Base-by-base conservation (phyloP, 768 basidiomycete species). In the Paxillus involutus region DNA sequence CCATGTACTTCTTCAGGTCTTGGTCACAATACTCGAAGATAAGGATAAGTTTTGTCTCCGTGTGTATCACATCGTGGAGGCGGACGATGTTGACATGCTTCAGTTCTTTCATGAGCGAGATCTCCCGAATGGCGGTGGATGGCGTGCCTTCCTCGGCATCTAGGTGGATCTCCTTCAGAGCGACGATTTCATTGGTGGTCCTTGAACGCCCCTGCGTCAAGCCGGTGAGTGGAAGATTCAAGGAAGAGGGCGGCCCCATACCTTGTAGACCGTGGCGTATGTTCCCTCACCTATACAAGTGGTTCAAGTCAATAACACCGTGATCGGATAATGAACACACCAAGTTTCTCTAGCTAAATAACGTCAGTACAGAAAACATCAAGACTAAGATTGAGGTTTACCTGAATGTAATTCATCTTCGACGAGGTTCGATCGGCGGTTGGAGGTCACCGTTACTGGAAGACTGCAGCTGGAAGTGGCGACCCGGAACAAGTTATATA, bases 61-160 rank as follows among this genome's bases (percentile, higher is more conserved):
- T 98, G 73, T 99, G 97, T 59, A 98, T 98, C 46, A 99, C 97
- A 71, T 98, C 97, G 77, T 98, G 89, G 17, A 99, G 83, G 64
- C 97, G 86, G 67, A 99, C 93, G 68, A 99, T 96, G 75, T 99
- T 99, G 77, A 92, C 86, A 64, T 99, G 97, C 72, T 97, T 97
- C 65, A 99, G 86, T 70, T 99, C 97, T 71, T 99, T 98, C 95
- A 98, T 98, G 60, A 98, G 82, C 40, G 92, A 95, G 64, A 99
- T 98, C 79, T 99, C 97, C 44, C 97, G 88, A 70, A 99, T 99
- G 51, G 97, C 97, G 13, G 97, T 99, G 44, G 91, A 94, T 32
- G 97, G 97, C 0, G 97, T 99, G 33, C 97, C 97, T 75, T 99
- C 97, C 73, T 99, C 97, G 5, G 97, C 91, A 77, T 99, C 97